Base-by-base conservation (phyloP, 2,329 filamentous ascomycete species). In the Sporothrix brunneoviolacea region DNA sequence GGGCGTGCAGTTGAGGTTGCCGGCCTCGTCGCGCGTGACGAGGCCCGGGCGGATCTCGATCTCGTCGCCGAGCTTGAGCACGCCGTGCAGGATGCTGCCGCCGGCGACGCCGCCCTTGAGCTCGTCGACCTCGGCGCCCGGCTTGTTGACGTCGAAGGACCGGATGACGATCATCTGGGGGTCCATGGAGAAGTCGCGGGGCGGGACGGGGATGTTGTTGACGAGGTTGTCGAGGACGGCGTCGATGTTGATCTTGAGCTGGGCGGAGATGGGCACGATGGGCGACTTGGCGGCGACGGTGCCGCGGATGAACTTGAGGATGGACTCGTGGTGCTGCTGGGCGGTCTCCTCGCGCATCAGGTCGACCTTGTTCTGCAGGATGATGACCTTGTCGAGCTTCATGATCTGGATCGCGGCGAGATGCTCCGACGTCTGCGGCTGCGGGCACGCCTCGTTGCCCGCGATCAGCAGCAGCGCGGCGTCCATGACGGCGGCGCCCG, bases 381-480 rank as follows among this genome's bases (percentile, higher is more conserved):
- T 97, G 68, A 98, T 95, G 71, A 98, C 96, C 75, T 98, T 94
- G 70, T 95, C 90, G 58, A 98, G 82, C 79, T 98, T 98, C 93
- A 98, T 98, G 68, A 98, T 98, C 72, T 98, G 93, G 66, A 98
- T 97, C 59, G 93, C 93, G 59, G 93, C 93, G 75, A 98, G 79
- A 78, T 98, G 93, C 75, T 98, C 93, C 21, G 91, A 96, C 16
- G 93, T 98, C 73, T 98, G 93, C 45, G 93, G 93, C 71, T 98
- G 93, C 30, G 93, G 93, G 75, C 93, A 97, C 47, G 88, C 84
- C 84, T 98, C 93, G 75, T 98, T 98, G 68, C 93, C 93, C 55
- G 93, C 93, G 67, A 98, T 96, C 49, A 98, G 79, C 50, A 98
- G 82, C 54, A 98, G 81, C 16, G 93, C 93, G 58, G 93, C 93